These are phyloP conservation scores for Comarum palustre DNA, from an alignment of 306 rosid genomes.

Conservation along the genomic window DNA sequence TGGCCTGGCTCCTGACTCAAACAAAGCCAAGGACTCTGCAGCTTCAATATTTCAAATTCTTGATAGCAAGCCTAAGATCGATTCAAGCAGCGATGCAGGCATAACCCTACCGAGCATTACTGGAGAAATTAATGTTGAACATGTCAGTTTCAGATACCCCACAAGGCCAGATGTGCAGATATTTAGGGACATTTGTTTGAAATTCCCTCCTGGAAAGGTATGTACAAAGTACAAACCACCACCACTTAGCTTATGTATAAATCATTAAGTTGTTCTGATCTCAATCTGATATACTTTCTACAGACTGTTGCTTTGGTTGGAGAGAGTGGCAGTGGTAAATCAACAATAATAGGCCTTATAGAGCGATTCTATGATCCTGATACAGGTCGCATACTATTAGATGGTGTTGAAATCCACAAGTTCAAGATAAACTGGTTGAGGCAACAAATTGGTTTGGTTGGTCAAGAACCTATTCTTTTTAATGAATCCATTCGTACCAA, in stretches of 20 bases:
- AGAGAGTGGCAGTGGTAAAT: constrained; percentile 92
- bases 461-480: constrained; percentile 90
- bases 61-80: constrained; percentile 63
- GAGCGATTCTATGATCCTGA: constrained; percentile 82
- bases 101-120: constrained; percentile 28
- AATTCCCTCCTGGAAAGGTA: constrained; percentile 80
- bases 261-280: not conserved
- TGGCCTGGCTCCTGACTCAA: constrained; percentile 69
- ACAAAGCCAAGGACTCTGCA: constrained; percentile 78
- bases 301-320: constrained; percentile 90
- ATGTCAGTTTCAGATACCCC: constrained; percentile 67
- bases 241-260: not conserved
- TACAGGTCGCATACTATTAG: constrained; percentile 53
- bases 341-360: constrained; percentile 66
- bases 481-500: constrained; percentile 67
- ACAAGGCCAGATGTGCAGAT: constrained; percentile 73
- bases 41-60: constrained; percentile 74
- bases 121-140: constrained; percentile 58
- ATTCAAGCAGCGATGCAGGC: constrained; percentile 60
- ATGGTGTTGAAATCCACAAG: constrained; percentile 49
- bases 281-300: no score
- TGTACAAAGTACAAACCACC: constrained; percentile 5
- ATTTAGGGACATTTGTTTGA: constrained; percentile 54
- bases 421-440: constrained; percentile 73
- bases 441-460: constrained; percentile 82